These are phyloP conservation scores for Puya raimondii DNA, from an alignment of 176 grass and related monocot species.

Conservation along the genomic window DNA sequence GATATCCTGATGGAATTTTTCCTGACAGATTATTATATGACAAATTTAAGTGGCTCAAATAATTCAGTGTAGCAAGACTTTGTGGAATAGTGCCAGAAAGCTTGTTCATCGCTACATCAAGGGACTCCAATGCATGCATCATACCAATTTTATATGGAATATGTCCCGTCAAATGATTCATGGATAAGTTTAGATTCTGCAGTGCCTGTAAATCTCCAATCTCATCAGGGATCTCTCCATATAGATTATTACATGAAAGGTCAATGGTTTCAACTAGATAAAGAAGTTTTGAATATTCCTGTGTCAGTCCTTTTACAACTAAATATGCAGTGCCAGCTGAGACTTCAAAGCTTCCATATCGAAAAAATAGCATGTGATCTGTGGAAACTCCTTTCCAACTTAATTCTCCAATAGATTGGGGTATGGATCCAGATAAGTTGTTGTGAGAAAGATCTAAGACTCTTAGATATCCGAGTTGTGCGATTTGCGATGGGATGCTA, in stretches of 20 bases:
- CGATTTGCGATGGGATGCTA: too few relatives aligned
- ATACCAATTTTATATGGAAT: conserved; percentile 1
- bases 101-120: too few relatives aligned
- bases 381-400: conserved; percentile 6
- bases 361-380: background rate
- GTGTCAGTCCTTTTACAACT: conserved; percentile 21
- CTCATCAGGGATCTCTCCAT: conserved; percentile 14
- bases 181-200: background rate
- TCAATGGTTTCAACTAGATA: background rate
- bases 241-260: conserved; percentile 8
- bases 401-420: conserved; percentile 17
- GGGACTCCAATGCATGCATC: conserved; percentile 3
- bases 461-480: too few relatives aligned
- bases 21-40: too few relatives aligned
- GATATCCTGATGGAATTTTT: too few relatives aligned
- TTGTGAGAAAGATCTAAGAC: too few relatives aligned
- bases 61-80: conserved; percentile 1
- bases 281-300: conserved; percentile 3
- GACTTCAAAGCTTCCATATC: background rate
- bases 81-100: too few relatives aligned
- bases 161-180: conserved; percentile 6
- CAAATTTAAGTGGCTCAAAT: too few relatives aligned
- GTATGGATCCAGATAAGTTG: conserved; percentile 20
- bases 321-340: background rate
- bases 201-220: background rate